Percentiles rank a stretch among this genome's conserved stretches.
These are phyloP conservation scores for Pseudogymnoascus sp. DNA, from an alignment of 2,329 filamentous ascomycete genomes.

Conservation along the genomic window DNA sequence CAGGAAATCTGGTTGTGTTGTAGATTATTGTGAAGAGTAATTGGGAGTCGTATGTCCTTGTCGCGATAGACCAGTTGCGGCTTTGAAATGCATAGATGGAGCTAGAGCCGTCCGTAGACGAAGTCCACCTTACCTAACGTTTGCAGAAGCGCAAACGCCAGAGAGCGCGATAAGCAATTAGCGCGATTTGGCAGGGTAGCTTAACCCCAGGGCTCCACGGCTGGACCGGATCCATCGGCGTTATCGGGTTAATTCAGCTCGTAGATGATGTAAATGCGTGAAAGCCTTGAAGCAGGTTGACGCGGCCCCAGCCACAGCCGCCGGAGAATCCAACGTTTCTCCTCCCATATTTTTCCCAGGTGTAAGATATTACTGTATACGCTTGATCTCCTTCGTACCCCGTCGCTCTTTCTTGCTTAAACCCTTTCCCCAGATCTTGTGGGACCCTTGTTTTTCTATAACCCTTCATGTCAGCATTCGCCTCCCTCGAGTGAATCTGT, in stretches of 20 bases:
- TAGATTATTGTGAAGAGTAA: not conserved
- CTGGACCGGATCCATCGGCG: conserved; percentile 5
- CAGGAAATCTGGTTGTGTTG: not conserved
- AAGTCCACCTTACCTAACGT: not conserved
- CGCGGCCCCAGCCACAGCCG: not conserved
- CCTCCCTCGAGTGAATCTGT: not conserved
- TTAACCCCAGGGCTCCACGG: not conserved
- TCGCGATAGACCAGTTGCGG: not conserved
- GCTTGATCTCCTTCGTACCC: not conserved
- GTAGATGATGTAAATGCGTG: not conserved
- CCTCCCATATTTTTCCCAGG: not conserved
- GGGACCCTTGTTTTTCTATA: not conserved
- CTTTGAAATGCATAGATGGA: conserved; percentile 8
- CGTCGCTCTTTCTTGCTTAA: not conserved
- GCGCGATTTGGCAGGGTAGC: not conserved
- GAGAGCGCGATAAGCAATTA: not conserved
- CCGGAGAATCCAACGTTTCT: not conserved
- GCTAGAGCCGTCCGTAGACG: not conserved
- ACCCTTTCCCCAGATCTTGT: not conserved
- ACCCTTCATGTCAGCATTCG: not conserved
- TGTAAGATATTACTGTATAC: conserved; percentile 5
- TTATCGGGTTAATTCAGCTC: not conserved
- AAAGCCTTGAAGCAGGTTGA: not conserved
- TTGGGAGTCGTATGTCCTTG: not conserved
- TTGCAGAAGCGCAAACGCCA: conserved; percentile 6